These are phyloP conservation scores for Aquilaria yunnanensis DNA, from an alignment of 345 rosid species.

Conservation along the genomic window DNA sequence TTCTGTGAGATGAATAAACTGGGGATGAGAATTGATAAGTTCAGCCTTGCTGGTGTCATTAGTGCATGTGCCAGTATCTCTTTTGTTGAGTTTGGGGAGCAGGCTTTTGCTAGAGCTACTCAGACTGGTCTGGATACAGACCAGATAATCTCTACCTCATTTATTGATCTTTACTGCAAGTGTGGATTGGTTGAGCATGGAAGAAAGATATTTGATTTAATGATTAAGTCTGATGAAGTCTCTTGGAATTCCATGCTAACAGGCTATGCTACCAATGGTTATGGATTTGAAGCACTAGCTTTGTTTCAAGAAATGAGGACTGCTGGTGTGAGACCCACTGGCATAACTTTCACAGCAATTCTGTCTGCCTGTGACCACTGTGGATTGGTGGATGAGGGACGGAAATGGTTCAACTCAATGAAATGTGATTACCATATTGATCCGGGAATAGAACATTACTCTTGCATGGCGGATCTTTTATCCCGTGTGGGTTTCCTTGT, in stretches of 20 bases:
- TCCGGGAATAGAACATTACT: conserved; percentile 68
- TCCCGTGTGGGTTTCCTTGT: conserved; percentile 68
- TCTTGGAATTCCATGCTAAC: conserved; percentile 85
- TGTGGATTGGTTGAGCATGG: conserved; percentile 49
- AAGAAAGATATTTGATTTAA: conserved; percentile 51
- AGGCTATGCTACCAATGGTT: conserved; percentile 85
- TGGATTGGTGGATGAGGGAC: conserved; percentile 73
- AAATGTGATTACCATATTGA: conserved; percentile 41
- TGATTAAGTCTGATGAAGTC: conserved; percentile 48
- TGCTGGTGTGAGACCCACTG: conserved; percentile 44
- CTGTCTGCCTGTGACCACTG: conserved; percentile 79
- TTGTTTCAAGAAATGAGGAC: conserved; percentile 66
- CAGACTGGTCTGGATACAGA: conserved; percentile 57
- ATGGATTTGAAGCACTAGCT: conserved; percentile 50
- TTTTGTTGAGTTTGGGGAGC: conserved; percentile 67
- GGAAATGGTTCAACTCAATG: conserved; percentile 58
- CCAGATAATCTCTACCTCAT: conserved; percentile 61
- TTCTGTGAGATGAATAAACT: conserved; percentile 59
- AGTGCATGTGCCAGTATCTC: conserved; percentile 70
- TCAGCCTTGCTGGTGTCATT: conserved; percentile 61
- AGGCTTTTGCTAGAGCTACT: conserved; percentile 57
- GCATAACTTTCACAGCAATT: conserved; percentile 53
- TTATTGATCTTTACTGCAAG: conserved; percentile 76
- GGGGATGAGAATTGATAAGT: conserved; percentile 47
- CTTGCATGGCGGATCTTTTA: conserved; percentile 79